Evolutionary conservation across 169 alveolate species (phyloP), one percentile per base, ranked within the genome.

Genomic region (Cryptosporidium felis): DNA sequence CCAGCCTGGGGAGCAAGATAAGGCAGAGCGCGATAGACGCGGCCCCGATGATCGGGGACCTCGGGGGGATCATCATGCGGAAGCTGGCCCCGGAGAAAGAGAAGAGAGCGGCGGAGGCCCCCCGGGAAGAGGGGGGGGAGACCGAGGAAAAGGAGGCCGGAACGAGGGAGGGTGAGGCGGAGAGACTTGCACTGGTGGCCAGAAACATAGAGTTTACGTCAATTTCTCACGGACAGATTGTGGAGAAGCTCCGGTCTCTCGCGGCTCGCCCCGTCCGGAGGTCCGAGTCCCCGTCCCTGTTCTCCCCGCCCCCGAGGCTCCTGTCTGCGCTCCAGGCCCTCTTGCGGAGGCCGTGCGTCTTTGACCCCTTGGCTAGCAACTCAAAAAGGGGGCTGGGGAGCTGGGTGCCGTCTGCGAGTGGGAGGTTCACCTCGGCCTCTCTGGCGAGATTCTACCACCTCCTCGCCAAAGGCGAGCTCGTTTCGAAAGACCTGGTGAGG

Each of bases 361-460:
- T 90, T 2, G 92, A 90, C 60, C 92, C 92, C 3, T 44, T 90
- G 34, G 66, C 82, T 47, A 79, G 80, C 45, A 90, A 90, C 23
- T 90, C 92, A 26, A 82, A 90, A 53, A 90, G 80, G 38, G 66
- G 81, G n/a, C 60, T 90, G 5, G 88, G 80, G 47, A 90, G 79
- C 56, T 90, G 63, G 88, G 82, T 90, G 6, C 92, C 92, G 28
- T 89, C 93, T 6, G 62, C 88, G 21, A 82, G 80, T 80, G 92
- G 92, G 5, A 80, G 89, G 60, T 82, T 34, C 53, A 90, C 91
- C 5, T 82, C 92, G 12, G 81, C 53, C 3, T 90, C 92, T 23
- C 58, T 90, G 51, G 80, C 91, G 26, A 90, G 80, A 62, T 82
- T 90, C 49, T 90, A 88, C 21, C 34, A 16, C 23, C 79, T 49